Evolutionary conservation across 768 basidiomycete species (phyloP).

Genomic region (Naganishia kalamii): DNA sequence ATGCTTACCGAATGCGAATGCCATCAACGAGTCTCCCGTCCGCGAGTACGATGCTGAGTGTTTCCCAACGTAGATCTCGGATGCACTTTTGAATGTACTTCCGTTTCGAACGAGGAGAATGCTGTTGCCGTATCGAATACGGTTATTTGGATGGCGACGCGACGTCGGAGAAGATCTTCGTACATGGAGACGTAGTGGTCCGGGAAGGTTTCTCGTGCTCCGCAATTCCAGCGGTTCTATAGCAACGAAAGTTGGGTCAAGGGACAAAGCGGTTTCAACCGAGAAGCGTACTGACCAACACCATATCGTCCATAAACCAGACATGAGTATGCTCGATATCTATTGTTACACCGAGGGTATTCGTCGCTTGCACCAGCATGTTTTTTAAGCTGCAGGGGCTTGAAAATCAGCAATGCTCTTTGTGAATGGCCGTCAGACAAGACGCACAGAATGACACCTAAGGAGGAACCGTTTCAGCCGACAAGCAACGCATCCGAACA

Average conservation of each 20-base stretch:
- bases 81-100: constrained; percentile 85
- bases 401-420: constrained; percentile 20
- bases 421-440: neutral
- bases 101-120: constrained; percentile 53
- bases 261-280: neutral
- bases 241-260: neutral
- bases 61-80: constrained; percentile 58
- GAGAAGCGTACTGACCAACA: constrained; percentile 51
- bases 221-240: constrained; percentile 91
- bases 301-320: constrained; percentile 89
- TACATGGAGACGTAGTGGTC: constrained; percentile 90
- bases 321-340: constrained; percentile 98
- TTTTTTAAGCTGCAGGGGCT: constrained; percentile 68
- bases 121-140: constrained; percentile 86
- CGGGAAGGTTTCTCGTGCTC: constrained; percentile 96
- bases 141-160: constrained; percentile 95
- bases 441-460: constrained; percentile 95
- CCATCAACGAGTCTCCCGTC: too few relatives aligned
- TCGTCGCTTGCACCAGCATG: constrained; percentile 84
- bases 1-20: too few relatives aligned
- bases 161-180: constrained; percentile 87
- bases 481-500: neutral
- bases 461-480: neutral
- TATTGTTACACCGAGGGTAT: constrained; percentile 88
- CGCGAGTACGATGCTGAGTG: too few relatives aligned